Percentiles rank a stretch among this genome's conserved stretches.
These are phyloP conservation scores for Talaromyces stipitatus DNA, from an alignment of 495 filamentous ascomycete genomes.

Conservation along the genomic window DNA sequence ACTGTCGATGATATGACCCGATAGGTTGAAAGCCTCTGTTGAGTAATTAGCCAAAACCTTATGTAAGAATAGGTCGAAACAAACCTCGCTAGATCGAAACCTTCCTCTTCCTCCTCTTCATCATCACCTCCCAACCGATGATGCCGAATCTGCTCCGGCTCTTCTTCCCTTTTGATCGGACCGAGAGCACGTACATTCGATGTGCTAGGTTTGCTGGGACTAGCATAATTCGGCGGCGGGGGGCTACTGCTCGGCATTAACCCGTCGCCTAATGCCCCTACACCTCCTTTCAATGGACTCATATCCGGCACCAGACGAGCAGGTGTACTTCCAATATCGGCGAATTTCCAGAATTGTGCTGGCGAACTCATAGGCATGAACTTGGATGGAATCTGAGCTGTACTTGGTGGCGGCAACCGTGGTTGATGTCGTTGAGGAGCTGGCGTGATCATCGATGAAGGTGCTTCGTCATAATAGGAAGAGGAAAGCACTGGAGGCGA, in stretches of 20 bases:
- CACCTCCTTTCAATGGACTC: constrained; percentile 47
- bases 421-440: constrained; percentile 78
- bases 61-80: constrained; percentile 15
- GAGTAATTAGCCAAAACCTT: constrained; percentile 18
- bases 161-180: constrained; percentile 23
- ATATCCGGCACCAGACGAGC: constrained; percentile 53
- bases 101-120: constrained; percentile 46
- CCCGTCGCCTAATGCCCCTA: constrained; percentile 34
- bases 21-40: constrained; percentile 65
- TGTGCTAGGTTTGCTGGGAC: constrained; percentile 38
- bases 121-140: constrained; percentile 11
- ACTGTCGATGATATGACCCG: constrained; percentile 54
- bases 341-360: constrained; percentile 95
- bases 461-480: constrained; percentile 48
- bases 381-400: constrained; percentile 81
- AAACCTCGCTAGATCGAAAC: constrained; percentile 62
- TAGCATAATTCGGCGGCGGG: constrained; percentile 42
- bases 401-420: constrained; percentile 78
- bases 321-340: constrained; percentile 64
- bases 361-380: constrained; percentile 93
- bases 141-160: constrained; percentile 8
- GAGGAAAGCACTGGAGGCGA: constrained; percentile 69
- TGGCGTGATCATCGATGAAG: constrained; percentile 68
- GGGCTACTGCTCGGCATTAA: constrained; percentile 63
- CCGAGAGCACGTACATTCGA: constrained; percentile 30